Percentiles rank a stretch among this genome's conserved stretches.
Conservation (phyloP, 306 rosid genomes). For the Trifolium subterraneum region DNA sequence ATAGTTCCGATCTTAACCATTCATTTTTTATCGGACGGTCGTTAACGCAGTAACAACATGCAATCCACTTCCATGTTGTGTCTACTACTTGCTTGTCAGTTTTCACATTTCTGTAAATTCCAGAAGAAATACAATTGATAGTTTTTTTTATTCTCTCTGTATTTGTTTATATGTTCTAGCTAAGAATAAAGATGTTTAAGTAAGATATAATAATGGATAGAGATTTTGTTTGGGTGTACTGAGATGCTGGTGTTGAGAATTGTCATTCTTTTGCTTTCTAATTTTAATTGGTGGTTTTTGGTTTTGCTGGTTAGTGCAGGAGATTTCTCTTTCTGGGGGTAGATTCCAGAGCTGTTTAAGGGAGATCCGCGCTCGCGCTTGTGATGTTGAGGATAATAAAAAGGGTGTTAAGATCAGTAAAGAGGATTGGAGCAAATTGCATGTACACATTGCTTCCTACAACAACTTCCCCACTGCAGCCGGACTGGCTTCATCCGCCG, state of each 20-base stretch:
- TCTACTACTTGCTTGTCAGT: conserved; percentile 16
- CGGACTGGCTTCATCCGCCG: conserved; percentile 98
- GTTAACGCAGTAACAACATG: no score
- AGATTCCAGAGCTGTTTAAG: conserved; percentile 86
- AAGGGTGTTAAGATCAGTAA: conserved; percentile 77
- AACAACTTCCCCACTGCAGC: conserved; percentile 99
- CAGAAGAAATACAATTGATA: not conserved
- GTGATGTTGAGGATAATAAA: conserved; percentile 76
- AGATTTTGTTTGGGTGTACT: conserved; percentile 16
- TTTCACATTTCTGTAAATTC: conserved; percentile 25
- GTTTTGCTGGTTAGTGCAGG: conserved; percentile 78
- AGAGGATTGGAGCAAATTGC: conserved; percentile 84
- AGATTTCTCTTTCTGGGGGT: conserved; percentile 92
- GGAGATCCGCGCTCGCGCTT: conserved; percentile 86
- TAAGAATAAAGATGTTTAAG: not conserved
- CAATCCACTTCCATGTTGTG: not conserved
- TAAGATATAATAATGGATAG: not conserved
- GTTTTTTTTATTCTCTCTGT: not conserved
- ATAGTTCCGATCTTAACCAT: no score
- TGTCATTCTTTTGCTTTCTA: conserved; percentile 3
- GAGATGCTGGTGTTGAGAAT: not conserved
- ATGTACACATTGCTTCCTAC: conserved; percentile 83
- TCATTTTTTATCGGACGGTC: no score
- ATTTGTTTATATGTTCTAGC: not conserved
- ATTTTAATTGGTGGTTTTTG: conserved; percentile 52